Percentiles rank a stretch among this genome's conserved stretches.
Evolutionary conservation across 768 basidiomycete genomes (phyloP).

Genomic region (Psilocybe tampanensis): DNA sequence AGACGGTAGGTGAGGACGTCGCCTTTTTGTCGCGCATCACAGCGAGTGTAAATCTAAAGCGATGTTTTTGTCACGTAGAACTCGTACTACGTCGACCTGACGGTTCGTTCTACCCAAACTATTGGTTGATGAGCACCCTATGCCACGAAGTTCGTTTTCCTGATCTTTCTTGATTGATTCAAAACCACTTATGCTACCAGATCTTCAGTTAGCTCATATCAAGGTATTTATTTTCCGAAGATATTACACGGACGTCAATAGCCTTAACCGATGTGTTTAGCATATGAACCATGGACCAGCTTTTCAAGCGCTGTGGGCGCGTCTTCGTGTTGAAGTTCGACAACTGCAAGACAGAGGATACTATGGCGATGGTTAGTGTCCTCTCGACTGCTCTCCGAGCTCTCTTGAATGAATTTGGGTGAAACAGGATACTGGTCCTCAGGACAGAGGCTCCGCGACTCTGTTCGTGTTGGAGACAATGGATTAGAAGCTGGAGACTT

Average conservation of each 20-base stretch:
- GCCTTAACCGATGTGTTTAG: slow-evolving; percentile 34
- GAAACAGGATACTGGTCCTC: slow-evolving; percentile 80
- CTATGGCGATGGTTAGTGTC: slow-evolving; percentile 71
- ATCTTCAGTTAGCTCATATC: slow-evolving; percentile 73
- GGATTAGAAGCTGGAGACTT: slow-evolving; percentile 58
- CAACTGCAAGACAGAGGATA: slow-evolving; percentile 76
- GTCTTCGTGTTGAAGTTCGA: slow-evolving; percentile 65
- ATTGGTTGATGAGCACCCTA: slow-evolving; percentile 74
- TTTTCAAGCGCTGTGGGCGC: slow-evolving; percentile 77
- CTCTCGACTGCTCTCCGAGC: background rate
- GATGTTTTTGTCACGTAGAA: slow-evolving; percentile 44
- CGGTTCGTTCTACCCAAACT: slow-evolving; percentile 62
- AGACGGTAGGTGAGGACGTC: slow-evolving; percentile 61
- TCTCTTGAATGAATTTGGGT: background rate
- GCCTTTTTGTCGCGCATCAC: background rate
- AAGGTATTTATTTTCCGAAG: slow-evolving; percentile 59
- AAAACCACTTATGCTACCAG: slow-evolving; percentile 10
- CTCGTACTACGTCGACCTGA: slow-evolving; percentile 67
- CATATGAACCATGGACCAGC: slow-evolving; percentile 80
- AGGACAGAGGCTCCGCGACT: slow-evolving; percentile 71
- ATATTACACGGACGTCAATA: background rate
- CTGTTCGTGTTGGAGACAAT: slow-evolving; percentile 51
- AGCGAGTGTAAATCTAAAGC: background rate
- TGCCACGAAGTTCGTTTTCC: slow-evolving; percentile 73
- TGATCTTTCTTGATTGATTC: background rate